Conservation (phyloP, 2,329 filamentous ascomycete species). For the Pestalotiopsis sp. region DNA sequence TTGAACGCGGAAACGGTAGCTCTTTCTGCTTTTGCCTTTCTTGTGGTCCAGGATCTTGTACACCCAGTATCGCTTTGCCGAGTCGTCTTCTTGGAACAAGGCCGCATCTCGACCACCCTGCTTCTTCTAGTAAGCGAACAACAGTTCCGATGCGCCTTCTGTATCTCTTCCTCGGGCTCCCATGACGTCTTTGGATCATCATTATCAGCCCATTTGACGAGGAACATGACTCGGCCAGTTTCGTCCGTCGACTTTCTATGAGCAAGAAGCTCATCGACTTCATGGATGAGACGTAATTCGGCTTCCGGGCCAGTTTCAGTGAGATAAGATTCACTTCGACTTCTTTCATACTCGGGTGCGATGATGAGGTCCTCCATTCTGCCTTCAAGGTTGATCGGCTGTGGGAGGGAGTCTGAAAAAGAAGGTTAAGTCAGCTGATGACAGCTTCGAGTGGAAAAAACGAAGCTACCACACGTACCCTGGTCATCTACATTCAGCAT, state of each 20-base stretch:
- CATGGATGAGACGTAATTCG: slow-evolving; percentile 11
- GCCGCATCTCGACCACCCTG: slow-evolving; percentile 29
- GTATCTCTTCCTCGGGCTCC: slow-evolving; percentile 35
- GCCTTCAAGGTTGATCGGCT: too few species aligned
- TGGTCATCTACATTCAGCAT: too few species aligned
- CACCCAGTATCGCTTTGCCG: slow-evolving; percentile 28
- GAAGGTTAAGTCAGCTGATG: too few species aligned
- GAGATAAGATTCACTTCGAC: too few species aligned
- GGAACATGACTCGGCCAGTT: slow-evolving; percentile 25
- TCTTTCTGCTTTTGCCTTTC: slow-evolving; percentile 21
- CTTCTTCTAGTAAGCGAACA: slow-evolving; percentile 34
- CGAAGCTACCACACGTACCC: too few species aligned
- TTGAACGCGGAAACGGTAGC: slow-evolving; percentile 31
- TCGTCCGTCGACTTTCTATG: slow-evolving; percentile 21
- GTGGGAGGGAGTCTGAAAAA: too few species aligned
- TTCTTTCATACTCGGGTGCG: too few species aligned
- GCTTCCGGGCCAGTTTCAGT: too few species aligned
- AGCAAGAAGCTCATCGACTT: slow-evolving; percentile 26
- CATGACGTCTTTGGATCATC: slow-evolving; percentile 27
- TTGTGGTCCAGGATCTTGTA: slow-evolving; percentile 29
- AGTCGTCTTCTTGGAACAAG: slow-evolving; percentile 25
- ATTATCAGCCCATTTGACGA: slow-evolving; percentile 31
- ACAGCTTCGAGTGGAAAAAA: too few species aligned
- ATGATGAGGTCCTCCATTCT: too few species aligned
- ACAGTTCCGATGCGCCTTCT: slow-evolving; percentile 29